Conservation (phyloP, 2,329 filamentous ascomycete species). For the Chalaropsis thielavioides region DNA sequence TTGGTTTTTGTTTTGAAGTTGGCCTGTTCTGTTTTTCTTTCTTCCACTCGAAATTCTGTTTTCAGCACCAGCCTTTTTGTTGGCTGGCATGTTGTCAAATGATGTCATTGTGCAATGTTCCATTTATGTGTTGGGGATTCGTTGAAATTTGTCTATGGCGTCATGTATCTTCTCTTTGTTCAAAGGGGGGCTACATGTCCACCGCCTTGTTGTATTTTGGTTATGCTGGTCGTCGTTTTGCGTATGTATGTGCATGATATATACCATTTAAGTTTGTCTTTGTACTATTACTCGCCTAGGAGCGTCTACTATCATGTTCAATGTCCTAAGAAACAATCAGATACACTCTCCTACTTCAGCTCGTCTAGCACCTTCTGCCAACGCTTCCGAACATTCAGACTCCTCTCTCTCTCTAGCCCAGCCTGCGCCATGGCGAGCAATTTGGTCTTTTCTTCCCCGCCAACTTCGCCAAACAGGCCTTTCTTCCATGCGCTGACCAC, state of each 20-base stretch:
- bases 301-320: neutral
- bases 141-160: neutral
- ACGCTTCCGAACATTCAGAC: constrained; percentile 32
- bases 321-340: neutral
- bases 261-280: neutral
- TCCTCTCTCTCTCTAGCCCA: constrained; percentile 30
- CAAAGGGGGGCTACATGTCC: neutral
- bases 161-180: neutral
- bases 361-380: constrained; percentile 28
- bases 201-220: neutral
- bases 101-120: neutral
- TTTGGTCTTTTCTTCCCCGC: constrained; percentile 21
- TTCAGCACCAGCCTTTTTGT: no score
- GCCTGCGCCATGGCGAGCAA: constrained; percentile 25
- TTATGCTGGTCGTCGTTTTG: neutral
- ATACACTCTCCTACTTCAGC: constrained; percentile 16
- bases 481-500: constrained; percentile 30
- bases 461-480: constrained; percentile 29
- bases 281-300: neutral
- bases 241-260: neutral
- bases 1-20: neutral
- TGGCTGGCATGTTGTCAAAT: no score
- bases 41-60: neutral
- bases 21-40: neutral
- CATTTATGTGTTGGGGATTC: neutral